phyloP scores from a whole-genome alignment of 306 rosid species.

The Begonia loranthoides region DNA sequence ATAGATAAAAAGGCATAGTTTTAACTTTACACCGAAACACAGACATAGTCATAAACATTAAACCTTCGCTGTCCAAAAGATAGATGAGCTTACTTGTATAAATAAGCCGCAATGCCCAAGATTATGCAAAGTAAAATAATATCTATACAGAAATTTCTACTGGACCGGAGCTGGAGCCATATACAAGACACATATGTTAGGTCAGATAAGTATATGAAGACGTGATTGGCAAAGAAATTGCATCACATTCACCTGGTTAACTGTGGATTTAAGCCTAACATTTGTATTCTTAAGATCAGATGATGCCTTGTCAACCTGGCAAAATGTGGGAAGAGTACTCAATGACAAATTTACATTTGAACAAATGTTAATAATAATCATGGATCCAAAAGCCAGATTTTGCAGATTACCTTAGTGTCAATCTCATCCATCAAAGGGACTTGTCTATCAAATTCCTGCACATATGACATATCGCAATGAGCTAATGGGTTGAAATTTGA shows the following conservation, averaged over 20 bases:
- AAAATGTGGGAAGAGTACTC: too few species aligned
- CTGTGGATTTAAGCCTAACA: conserved; percentile 88
- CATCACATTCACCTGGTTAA: conserved; percentile 42
- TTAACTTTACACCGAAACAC: too few species aligned
- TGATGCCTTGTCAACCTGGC: conserved; percentile 48
- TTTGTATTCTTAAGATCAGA: conserved; percentile 95
- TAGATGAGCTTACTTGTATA: conserved; percentile 70
- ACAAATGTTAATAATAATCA: conserved; percentile 13
- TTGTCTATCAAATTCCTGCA: conserved; percentile 91
- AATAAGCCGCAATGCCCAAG: conserved; percentile 95
- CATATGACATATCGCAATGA: conserved; percentile 9
- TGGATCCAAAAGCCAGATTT: conserved; percentile 8
- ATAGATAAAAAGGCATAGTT: too few species aligned
- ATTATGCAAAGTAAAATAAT: conserved; percentile 78
- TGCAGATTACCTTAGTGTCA: conserved; percentile 57
- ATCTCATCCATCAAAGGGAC: conserved; percentile 99
- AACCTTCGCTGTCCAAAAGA: not conserved
- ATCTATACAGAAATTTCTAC: conserved; percentile 94
- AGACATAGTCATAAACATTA: too few species aligned
- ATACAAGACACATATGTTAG: conserved; percentile 11
- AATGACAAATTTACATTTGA: conserved; percentile 25
- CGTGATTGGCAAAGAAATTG: too few species aligned
- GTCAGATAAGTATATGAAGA: too few species aligned
- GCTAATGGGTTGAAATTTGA: not conserved
- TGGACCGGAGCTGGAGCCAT: conserved; percentile 76